Conservation (phyloP, 345 rosid species). For the Murraya paniculata region DNA sequence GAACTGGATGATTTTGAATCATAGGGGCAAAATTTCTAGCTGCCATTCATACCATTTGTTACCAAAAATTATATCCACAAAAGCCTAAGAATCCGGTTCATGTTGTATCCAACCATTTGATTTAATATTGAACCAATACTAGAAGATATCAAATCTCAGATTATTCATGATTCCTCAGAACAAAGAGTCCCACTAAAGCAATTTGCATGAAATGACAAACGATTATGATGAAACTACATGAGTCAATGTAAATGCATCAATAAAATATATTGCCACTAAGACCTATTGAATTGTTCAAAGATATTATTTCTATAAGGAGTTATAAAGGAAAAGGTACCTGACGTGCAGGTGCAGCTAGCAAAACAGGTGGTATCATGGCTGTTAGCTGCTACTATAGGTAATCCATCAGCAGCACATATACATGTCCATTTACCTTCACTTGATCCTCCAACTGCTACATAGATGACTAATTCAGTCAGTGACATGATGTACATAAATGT, state of each 20-base stretch:
- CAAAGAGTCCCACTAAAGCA: neutral
- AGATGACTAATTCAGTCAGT: conserved; percentile 17
- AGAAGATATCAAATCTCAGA: neutral
- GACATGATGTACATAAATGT: neutral
- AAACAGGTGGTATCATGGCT: conserved; percentile 59
- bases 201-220: neutral
- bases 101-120: neutral
- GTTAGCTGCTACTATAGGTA: conserved; percentile 55
- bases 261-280: neutral
- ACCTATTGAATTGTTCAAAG: conserved; percentile 4
- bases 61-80: neutral
- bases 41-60: neutral
- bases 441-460: conserved; percentile 35
- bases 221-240: neutral
- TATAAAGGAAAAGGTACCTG: conserved; percentile 48
- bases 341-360: conserved; percentile 81
- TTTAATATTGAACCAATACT: neutral
- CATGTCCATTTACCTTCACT: conserved; percentile 63
- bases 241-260: neutral
- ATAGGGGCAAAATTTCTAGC: neutral
- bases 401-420: conserved; percentile 62
- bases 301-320: neutral
- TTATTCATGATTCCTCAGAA: neutral
- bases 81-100: neutral
- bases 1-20: neutral